These are phyloP conservation scores for Colletotrichum trifolii DNA, from an alignment of 2,329 filamentous ascomycete genomes.

Conservation along the genomic window DNA sequence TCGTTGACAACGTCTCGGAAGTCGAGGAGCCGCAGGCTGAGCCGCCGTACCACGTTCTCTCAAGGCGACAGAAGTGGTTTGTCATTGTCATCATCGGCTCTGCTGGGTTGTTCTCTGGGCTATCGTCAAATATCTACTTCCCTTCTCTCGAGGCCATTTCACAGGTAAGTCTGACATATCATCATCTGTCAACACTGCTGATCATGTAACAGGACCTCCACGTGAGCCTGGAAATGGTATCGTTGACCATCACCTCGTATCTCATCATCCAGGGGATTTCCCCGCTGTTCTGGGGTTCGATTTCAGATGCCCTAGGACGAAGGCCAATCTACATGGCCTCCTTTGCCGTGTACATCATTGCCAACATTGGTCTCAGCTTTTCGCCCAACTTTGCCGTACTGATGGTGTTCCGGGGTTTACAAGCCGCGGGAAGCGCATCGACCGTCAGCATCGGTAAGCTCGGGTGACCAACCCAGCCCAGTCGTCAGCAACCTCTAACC, in stretches of 20 bases:
- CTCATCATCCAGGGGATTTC: slow-evolving; percentile 62
- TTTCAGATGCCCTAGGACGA: slow-evolving; percentile 59
- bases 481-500: slow-evolving; percentile 1
- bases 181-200: not conserved
- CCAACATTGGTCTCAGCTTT: slow-evolving; percentile 58
- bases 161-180: slow-evolving; percentile 37
- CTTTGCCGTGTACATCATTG: slow-evolving; percentile 57
- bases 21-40: not conserved
- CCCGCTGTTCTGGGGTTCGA: slow-evolving; percentile 59
- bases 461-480: slow-evolving; percentile 10
- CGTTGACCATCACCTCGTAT: slow-evolving; percentile 58
- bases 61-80: slow-evolving; percentile 52
- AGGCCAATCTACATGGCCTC: slow-evolving; percentile 57
- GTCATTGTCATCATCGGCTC: slow-evolving; percentile 61
- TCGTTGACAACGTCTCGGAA: not conserved
- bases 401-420: slow-evolving; percentile 57
- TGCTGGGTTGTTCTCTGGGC: slow-evolving; percentile 63
- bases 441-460: slow-evolving; percentile 57
- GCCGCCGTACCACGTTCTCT: slow-evolving; percentile 49
- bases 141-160: slow-evolving; percentile 54
- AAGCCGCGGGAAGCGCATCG: slow-evolving; percentile 59
- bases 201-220: slow-evolving; percentile 41
- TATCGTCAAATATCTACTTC: slow-evolving; percentile 64
- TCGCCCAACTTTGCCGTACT: slow-evolving; percentile 54
- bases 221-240: slow-evolving; percentile 46